Percentiles rank a stretch among this genome's conserved stretches.
These are phyloP conservation scores for Didymella pomorum DNA, from an alignment of 2,329 filamentous ascomycete genomes.

Conservation along the genomic window DNA sequence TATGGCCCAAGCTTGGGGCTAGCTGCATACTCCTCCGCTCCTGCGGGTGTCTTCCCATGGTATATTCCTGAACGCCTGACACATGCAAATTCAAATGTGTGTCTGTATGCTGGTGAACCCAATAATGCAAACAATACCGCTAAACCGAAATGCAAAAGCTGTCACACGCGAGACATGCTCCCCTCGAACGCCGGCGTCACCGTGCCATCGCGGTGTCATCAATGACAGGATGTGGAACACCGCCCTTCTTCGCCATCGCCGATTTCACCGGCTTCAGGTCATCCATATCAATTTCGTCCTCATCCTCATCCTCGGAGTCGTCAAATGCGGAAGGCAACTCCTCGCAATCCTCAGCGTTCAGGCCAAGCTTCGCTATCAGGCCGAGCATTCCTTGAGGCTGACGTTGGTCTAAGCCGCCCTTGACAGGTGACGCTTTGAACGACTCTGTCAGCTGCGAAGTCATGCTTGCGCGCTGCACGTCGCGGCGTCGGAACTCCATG, in stretches of 20 bases:
- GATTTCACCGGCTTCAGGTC: neutral
- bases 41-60: neutral
- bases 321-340: constrained; percentile 37
- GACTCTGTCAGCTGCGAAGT: constrained; percentile 32
- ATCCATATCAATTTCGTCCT: constrained; percentile 26
- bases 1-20: constrained; percentile 18
- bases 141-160: neutral
- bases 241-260: constrained; percentile 4
- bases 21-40: constrained; percentile 9
- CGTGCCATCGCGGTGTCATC: constrained; percentile 1
- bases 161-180: neutral
- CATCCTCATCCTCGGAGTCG: constrained; percentile 33
- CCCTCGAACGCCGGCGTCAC: constrained; percentile 2
- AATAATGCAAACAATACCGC: constrained; percentile 8
- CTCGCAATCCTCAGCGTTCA: constrained; percentile 21
- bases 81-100: constrained; percentile 10
- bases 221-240: neutral
- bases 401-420: constrained; percentile 13
- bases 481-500: constrained; percentile 27
- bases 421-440: constrained; percentile 15
- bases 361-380: constrained; percentile 16
- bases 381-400: constrained; percentile 12
- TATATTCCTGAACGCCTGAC: neutral
- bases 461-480: constrained; percentile 27
- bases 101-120: constrained; percentile 6